Evolutionary conservation across 306 rosid genomes (phyloP).

Genomic region (Crotalaria pallida): DNA sequence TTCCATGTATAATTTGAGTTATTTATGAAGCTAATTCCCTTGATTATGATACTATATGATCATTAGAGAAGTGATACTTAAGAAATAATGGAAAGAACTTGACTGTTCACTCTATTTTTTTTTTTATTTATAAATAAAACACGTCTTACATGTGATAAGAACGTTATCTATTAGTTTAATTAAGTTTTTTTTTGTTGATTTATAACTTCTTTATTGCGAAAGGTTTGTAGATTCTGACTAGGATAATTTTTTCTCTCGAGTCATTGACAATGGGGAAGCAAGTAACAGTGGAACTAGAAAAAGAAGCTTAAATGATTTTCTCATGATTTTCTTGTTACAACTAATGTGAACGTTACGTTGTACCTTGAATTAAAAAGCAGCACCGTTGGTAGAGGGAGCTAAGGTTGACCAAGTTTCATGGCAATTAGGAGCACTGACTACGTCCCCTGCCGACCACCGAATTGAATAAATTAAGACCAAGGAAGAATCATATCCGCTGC

Average conservation of each 20-base stretch:
- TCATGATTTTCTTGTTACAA: neutral
- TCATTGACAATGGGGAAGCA: neutral
- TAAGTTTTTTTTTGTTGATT: neutral
- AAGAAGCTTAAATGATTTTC: neutral
- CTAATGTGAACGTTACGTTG: constrained; percentile 11
- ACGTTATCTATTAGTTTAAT: neutral
- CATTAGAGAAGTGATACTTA: neutral
- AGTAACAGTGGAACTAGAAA: neutral
- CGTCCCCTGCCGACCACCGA: constrained; percentile 24
- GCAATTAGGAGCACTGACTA: constrained; percentile 10
- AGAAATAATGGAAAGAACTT: neutral
- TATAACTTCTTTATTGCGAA: neutral
- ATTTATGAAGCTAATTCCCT: neutral
- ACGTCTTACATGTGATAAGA: constrained; percentile 1
- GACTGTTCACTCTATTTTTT: too few species aligned
- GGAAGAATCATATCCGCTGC: neutral
- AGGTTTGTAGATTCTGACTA: neutral
- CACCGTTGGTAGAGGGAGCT: constrained; percentile 15
- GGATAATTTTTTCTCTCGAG: neutral
- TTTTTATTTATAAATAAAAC: neutral
- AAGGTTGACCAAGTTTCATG: constrained; percentile 21
- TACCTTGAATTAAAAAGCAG: constrained; percentile 10
- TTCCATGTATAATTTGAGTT: too few species aligned
- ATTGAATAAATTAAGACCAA: neutral
- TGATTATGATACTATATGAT: neutral